A percentile compares a stretch with the other conserved stretches of the same genome.
These are phyloP conservation scores for Hibiscus tridactylites DNA, from an alignment of 345 rosid genomes.

Conservation along the genomic window DNA sequence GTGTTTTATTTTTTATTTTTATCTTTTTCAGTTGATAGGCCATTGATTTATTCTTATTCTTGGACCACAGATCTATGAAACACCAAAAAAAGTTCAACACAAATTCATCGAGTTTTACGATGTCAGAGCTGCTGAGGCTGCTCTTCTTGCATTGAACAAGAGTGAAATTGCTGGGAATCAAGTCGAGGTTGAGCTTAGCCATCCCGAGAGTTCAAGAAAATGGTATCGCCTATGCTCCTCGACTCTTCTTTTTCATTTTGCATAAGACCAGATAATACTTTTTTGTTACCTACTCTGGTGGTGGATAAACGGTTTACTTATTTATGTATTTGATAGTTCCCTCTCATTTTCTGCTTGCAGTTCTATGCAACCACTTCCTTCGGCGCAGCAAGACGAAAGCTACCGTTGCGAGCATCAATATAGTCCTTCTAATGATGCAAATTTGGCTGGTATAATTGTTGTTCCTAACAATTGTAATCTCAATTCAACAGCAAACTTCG, in stretches of 20 bases:
- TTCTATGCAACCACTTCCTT: background rate
- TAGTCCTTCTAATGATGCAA: constrained; percentile 28
- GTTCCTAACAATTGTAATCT: background rate
- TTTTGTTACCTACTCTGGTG: background rate
- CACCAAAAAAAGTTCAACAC: constrained; percentile 30
- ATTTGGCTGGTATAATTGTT: constrained; percentile 28
- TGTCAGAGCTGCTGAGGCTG: constrained; percentile 66
- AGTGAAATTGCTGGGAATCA: constrained; percentile 61
- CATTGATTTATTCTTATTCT: background rate
- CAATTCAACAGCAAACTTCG: background rate
- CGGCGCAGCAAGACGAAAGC: background rate
- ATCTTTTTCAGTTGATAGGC: background rate
- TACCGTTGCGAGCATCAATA: constrained; percentile 20
- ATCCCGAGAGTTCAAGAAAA: constrained; percentile 23
- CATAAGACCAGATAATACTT: background rate
- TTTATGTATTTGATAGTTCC: background rate
- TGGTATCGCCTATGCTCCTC: background rate
- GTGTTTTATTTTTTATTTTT: background rate
- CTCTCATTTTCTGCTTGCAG: background rate
- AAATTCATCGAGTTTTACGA: constrained; percentile 72
- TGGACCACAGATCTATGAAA: constrained; percentile 47
- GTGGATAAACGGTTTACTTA: background rate
- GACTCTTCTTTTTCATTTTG: background rate
- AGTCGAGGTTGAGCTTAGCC: constrained; percentile 46
- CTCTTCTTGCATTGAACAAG: constrained; percentile 48